A percentile compares a stretch with the other conserved stretches of the same genome.
phyloP scores from a whole-genome alignment of 116 monocot species.

The Phalaenopsis hybrid region DNA sequence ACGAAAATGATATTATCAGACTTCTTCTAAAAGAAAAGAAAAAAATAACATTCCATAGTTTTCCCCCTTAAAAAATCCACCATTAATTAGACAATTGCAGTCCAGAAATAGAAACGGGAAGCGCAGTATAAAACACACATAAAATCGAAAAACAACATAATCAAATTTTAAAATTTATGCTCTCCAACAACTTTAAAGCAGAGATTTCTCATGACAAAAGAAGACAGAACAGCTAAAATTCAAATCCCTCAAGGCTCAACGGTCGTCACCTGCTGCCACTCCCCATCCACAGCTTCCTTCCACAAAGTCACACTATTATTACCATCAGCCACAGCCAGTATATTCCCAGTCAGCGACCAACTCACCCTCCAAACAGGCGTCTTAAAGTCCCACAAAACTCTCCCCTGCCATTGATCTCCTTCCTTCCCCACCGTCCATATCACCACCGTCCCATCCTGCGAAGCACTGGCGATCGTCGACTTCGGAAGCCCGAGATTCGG shows the following conservation, averaged over 20 bases:
- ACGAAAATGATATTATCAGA: too few species aligned
- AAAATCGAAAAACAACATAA: too few species aligned
- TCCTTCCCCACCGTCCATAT: constrained; percentile 65
- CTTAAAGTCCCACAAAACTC: constrained; percentile 49
- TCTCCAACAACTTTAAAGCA: too few species aligned
- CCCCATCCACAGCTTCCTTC: constrained; percentile 74
- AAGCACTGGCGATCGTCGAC: constrained; percentile 68
- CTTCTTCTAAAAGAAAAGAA: too few species aligned
- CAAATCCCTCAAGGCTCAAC: constrained; percentile 37
- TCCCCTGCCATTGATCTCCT: constrained; percentile 71
- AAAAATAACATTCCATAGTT: too few species aligned
- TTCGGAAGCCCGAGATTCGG: constrained; percentile 71
- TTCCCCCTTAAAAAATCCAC: too few species aligned
- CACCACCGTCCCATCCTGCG: constrained; percentile 69
- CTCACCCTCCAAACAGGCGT: constrained; percentile 65
- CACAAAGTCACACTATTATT: constrained; percentile 49
- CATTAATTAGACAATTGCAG: too few species aligned
- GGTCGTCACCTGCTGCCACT: constrained; percentile 66
- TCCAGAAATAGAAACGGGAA: too few species aligned
- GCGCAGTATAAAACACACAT: too few species aligned
- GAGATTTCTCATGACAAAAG: too few species aligned
- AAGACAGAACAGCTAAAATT: too few species aligned
- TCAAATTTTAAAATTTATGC: too few species aligned
- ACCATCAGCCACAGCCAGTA: constrained; percentile 60
- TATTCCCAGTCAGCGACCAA: constrained; percentile 64